Base-by-base conservation (phyloP, 441 rosid genomes). In the Capsella rubella region DNA sequence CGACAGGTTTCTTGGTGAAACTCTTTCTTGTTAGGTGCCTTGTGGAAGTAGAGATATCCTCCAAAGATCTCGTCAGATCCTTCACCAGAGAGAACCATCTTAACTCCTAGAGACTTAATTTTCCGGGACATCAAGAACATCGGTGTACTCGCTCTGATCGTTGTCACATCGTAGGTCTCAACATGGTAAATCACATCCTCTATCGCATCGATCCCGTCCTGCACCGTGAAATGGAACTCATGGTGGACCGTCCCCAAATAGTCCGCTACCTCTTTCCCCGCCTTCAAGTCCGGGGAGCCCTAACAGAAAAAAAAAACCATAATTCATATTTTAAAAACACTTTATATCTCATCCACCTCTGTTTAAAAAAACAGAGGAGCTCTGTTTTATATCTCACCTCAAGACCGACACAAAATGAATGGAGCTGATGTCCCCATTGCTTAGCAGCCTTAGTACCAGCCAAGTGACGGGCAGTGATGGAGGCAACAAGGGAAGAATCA, bases 41-140 rank as follows among this genome's bases (percentile, higher is more conserved):
- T 93, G 78, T 93, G 98, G 82, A 93, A 91, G 73, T 89, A 91
- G 47, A 89, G 71, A 82, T 93, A 91, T n/a, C 98, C 98, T 73
- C 97, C 98, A 49, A 91, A 89, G 50, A 93, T 69, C 84, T 91
- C 98, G 59, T 91, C 97, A 2, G 98, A 84, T 21, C 97, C 98
- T 82, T 93, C 98, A 57, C 94, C 96, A 14, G 98, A 93, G 52
- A 93, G 78, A 76, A 93, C 97, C 98, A 91, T 91, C 86, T 91
- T 91, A 56, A 93, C 97, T 25, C 98, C 97, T 8, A 91, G 87
- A 5, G 98, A 84, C 82, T 93, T 93, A 29, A 93, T 93, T 87
- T 91, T 93, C 10, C 98, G 78, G 0, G 96, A 70, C 96, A 93
- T 87, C 12, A 93, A 87, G 55, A 93, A 93, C 97, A 93, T 93